phyloP scores from a whole-genome alignment of 1,284 basidiomycete species.

The Papiliotrema fonsecae region DNA sequence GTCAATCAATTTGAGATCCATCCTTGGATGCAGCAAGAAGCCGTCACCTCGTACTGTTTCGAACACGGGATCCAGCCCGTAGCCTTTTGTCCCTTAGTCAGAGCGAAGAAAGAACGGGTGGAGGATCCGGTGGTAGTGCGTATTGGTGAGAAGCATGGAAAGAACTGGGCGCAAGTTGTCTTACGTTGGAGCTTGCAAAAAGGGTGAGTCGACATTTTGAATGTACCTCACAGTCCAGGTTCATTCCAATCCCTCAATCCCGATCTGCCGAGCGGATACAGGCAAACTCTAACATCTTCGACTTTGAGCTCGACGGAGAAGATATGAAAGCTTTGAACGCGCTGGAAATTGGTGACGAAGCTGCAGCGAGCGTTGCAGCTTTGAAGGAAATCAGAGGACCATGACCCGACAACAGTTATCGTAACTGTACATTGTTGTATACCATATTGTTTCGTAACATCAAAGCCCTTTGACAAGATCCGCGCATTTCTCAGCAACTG shows the following conservation, averaged over 20 bases:
- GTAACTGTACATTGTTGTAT: too few relatives aligned
- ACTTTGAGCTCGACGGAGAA: conserved; percentile 60
- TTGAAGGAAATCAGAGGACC: too few relatives aligned
- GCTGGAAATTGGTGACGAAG: too few relatives aligned
- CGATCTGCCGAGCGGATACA: conserved; percentile 60
- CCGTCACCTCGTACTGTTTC: conserved; percentile 71
- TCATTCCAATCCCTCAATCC: conserved; percentile 70
- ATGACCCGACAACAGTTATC: too few relatives aligned
- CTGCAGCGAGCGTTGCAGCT: too few relatives aligned
- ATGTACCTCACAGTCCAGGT: conserved; percentile 46
- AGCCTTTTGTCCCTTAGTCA: conserved; percentile 70
- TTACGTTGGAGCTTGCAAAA: conserved; percentile 79
- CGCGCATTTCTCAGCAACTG: too few relatives aligned
- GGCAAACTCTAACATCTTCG: conserved; percentile 65
- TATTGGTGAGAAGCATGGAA: conserved; percentile 60
- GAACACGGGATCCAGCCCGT: conserved; percentile 65
- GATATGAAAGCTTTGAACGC: conserved; percentile 61
- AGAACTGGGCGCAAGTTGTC: conserved; percentile 66
- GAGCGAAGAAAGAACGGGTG: conserved; percentile 53
- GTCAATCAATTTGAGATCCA: conserved; percentile 87
- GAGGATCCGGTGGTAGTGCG: conserved; percentile 55
- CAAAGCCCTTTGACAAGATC: too few relatives aligned
- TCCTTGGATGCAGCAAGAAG: conserved; percentile 73
- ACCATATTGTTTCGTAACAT: too few relatives aligned
- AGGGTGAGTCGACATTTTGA: conserved; percentile 55